Percentiles rank a stretch among this genome's conserved stretches.
phyloP scores from a whole-genome alignment of 202 grass and related monocot species.

The Sporobolus alterniflorus region DNA sequence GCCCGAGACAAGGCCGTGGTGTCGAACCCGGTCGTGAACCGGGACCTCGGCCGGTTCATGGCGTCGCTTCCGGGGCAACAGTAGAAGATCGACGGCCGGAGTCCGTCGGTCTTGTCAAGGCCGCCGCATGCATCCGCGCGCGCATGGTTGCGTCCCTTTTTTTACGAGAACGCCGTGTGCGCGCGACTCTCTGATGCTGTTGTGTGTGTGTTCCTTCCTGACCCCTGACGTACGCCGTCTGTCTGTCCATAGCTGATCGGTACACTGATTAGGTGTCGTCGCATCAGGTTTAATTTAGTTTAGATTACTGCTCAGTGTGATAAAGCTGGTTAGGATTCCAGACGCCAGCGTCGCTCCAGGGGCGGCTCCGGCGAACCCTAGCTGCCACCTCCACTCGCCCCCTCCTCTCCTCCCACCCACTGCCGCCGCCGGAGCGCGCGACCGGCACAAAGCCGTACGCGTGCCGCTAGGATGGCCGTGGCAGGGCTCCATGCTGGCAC shows the following conservation, averaged over 20 bases:
- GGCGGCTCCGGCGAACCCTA: no score
- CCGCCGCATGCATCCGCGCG: slow-evolving; percentile 4
- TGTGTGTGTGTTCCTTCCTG: slow-evolving; percentile 19
- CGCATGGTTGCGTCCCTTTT: slow-evolving; percentile 25
- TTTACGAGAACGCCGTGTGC: slow-evolving; percentile 15
- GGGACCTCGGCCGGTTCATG: slow-evolving; percentile 56
- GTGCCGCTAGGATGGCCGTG: no score
- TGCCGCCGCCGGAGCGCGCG: no score
- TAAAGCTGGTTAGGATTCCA: no score
- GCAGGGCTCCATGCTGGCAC: no score
- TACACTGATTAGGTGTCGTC: background rate
- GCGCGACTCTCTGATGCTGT: background rate
- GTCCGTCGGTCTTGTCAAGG: slow-evolving; percentile 24
- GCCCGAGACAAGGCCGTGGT: slow-evolving; percentile 41
- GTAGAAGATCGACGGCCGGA: background rate
- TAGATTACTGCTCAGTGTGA: no score
- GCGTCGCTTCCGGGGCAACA: slow-evolving; percentile 28
- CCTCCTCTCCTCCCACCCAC: no score
- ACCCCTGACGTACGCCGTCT: no score
- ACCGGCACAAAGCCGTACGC: no score
- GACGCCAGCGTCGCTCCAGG: no score
- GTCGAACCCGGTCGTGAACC: slow-evolving; percentile 45
- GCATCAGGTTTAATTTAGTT: background rate
- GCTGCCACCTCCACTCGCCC: no score
- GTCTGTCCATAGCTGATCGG: no score